Evolutionary conservation across 768 basidiomycete species (phyloP), one percentile per base, ranked within the genome.

Genomic region (Royoungia palumana): DNA sequence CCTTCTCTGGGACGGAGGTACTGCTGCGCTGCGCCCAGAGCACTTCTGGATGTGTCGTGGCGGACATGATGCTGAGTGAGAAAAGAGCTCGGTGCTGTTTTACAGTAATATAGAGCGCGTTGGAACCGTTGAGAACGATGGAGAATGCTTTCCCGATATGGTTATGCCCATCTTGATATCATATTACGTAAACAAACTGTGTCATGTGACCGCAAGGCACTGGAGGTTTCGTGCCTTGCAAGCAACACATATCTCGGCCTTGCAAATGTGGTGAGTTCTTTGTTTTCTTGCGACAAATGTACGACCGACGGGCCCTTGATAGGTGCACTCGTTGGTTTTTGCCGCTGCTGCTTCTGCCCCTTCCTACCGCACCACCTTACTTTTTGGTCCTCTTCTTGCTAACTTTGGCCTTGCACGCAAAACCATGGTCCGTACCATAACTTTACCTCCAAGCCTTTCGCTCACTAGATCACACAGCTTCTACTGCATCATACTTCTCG

Each of bases 21-120:
- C 82, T 87, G 75, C 86, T 90, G 59, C 95, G 83, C 71, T 98
- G 94, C 39, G 95, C 94, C 93, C 94, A 98, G 2, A 94, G 78
- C 30, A 95, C 75, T 71, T 96, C 93, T 32, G 94, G 94, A 69
- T 92, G 90, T 16, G 51, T 59, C 25, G 73, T 78, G 49, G 54
- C 38, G 45, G 54, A 32, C 20, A 54, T 32, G 55, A 47, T 53
- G 58, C 2, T 44, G 39, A 20, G 21, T 36, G 25, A 50, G 46
- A 10, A 53, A 46, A 24, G 47, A 43, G 21, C n/a, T n/a, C n/a
- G n/a, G n/a, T n/a, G n/a, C n/a, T n/a, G n/a, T n/a, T n/a, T n/a
- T n/a, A n/a, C n/a, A n/a, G n/a, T 30, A 53, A 12, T 28, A 28
- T 28, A 9, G 46, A 57, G 34, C 13, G 24, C n/a, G 45, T 60